phyloP scores from a whole-genome alignment of 2,329 filamentous ascomycete genomes.

The Alternaria tenuissima region DNA sequence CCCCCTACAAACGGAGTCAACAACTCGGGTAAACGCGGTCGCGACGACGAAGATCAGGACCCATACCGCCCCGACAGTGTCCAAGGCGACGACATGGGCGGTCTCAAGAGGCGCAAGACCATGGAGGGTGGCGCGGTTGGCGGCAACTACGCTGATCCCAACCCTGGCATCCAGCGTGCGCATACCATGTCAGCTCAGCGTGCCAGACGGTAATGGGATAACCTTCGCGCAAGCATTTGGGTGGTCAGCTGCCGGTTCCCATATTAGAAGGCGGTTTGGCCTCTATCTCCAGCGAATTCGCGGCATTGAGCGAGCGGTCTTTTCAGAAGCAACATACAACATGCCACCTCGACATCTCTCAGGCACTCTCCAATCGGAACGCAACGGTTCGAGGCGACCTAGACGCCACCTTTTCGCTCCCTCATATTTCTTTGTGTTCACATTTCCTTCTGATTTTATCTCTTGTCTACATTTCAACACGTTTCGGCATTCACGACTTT shows the following conservation, averaged over 20 bases:
- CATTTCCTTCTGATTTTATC: constrained; percentile 42
- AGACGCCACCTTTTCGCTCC: constrained; percentile 21
- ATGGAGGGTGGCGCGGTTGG: constrained; percentile 59
- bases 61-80: constrained; percentile 69
- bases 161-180: constrained; percentile 43
- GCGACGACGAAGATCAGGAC: constrained; percentile 71
- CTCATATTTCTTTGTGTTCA: constrained; percentile 43
- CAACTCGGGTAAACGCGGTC: constrained; percentile 66
- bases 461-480: constrained; percentile 42
- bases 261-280: constrained; percentile 36
- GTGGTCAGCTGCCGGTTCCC: constrained; percentile 33
- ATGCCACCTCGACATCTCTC: constrained; percentile 52
- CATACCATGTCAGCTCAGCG: constrained; percentile 42
- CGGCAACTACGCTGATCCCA: constrained; percentile 43
- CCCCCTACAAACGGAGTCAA: constrained; percentile 68
- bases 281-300: constrained; percentile 26
- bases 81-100: constrained; percentile 66
- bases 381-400: constrained; percentile 9
- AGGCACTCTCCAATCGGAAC: constrained; percentile 55
- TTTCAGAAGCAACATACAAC: constrained; percentile 21
- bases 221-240: constrained; percentile 23
- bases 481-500: constrained; percentile 47
- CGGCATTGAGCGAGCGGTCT: constrained; percentile 32
- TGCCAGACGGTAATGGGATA: constrained; percentile 37
- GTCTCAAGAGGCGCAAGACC: constrained; percentile 81